Evolutionary conservation across 1,139 yeast genomes (phyloP).

Genomic region (Pichia sp.): DNA sequence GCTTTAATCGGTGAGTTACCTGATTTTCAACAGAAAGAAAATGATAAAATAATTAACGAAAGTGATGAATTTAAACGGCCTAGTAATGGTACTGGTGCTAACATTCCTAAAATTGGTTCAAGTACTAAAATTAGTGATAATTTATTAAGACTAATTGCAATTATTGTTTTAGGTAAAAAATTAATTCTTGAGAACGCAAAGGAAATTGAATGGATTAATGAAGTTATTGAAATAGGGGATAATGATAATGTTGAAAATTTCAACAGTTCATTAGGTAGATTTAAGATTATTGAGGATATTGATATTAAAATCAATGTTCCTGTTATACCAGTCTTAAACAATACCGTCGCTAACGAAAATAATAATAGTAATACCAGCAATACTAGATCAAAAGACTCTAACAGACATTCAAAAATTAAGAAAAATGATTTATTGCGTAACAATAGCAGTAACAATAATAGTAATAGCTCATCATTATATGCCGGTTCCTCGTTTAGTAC

Average conservation of each 20-base stretch:
- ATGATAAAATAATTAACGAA: not conserved
- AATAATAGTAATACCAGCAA: not conserved
- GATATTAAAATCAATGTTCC: conserved; percentile 6
- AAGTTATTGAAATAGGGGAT: not conserved
- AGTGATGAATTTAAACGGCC: not conserved
- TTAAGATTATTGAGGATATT: conserved; percentile 2
- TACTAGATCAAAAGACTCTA: not conserved
- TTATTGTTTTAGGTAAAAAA: conserved; percentile 33
- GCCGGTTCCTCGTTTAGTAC: conserved; percentile 17
- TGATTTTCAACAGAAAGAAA: conserved; percentile 18
- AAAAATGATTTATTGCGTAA: not conserved
- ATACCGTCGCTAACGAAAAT: no score
- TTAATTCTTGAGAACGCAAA: conserved; percentile 29
- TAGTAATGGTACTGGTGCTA: not conserved
- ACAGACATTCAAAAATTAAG: not conserved
- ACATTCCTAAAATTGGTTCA: not conserved
- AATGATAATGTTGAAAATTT: not conserved
- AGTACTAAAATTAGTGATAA: conserved; percentile 31
- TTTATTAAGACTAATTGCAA: conserved; percentile 32
- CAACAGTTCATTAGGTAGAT: conserved; percentile 1
- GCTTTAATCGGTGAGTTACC: conserved; percentile 31
- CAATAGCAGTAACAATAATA: not conserved
- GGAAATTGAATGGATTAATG: conserved; percentile 30
- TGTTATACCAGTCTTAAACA: not conserved
- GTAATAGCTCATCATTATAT: conserved; percentile 3